Base-by-base conservation (phyloP, 306 rosid genomes). In the Sicyos baderoa region DNA sequence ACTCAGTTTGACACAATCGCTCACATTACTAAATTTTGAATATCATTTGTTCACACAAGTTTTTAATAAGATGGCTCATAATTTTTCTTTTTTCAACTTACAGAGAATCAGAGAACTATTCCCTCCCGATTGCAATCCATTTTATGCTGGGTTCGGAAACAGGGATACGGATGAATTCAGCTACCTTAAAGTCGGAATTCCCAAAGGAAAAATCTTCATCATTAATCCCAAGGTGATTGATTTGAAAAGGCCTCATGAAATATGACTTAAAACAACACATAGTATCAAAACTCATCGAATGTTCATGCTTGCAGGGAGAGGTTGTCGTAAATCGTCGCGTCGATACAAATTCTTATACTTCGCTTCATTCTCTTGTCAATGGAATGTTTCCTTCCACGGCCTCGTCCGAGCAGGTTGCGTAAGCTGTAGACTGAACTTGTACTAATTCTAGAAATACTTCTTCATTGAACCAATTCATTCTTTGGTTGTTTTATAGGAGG, bases 111-210 rank as follows among this genome's bases (percentile, higher is more conserved):
- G 64, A 83, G 84, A 85, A 9, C 83, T 90, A 68, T 94, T 94
- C 79, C 99, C 99, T 73, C 49, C 90, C 50, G 97, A 90, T 74
- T 77, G 84, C 90, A 85, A 83, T 79, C 99, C 99, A 2, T 94
- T 94, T 85, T 94, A 94, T 76, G 97, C 99, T 77, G 99, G 99
- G 61, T 94, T 94, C 76, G 97, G 99, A 79, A 90, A 94, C 82
- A 86, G 99, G 81, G 88, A 90, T 71, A 90, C 97, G 5, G 99
- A 94, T 72, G 99, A 94, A 80, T 65, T 94, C 77, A 94, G 99
- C 86, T 94, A 94, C 83, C 86, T 86, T 44, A 90, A 82, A 76
- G 97, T 90, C 76, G 99, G 99, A 83, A 88, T 94, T 55, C 99
- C 97, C 4, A 66, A 60, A 67, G 99, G 99, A 71, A 94, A 94